A percentile compares a stretch with the other conserved stretches of the same genome.
Conservation (phyloP, 169 alveolate genomes). For the Blepharisma undulans region DNA sequence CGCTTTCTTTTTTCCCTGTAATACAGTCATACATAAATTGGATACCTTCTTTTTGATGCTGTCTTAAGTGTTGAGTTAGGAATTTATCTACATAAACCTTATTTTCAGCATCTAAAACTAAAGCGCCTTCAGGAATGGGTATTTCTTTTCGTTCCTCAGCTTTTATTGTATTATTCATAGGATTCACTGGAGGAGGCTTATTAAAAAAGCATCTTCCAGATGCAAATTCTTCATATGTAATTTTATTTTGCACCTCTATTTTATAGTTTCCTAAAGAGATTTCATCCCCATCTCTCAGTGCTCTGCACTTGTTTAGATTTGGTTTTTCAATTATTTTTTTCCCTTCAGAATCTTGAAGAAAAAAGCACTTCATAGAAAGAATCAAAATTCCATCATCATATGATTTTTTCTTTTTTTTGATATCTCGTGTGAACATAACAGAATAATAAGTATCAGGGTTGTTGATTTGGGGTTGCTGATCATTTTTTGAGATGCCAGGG, state of each 20-base stretch:
- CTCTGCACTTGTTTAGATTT: background rate
- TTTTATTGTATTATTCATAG: background rate
- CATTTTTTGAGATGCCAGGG: background rate
- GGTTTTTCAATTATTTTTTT: background rate
- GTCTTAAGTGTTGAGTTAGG: constrained; percentile 26
- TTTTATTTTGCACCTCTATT: background rate
- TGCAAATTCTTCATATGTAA: background rate
- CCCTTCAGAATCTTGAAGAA: background rate
- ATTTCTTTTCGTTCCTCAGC: background rate
- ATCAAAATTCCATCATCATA: constrained; percentile 28
- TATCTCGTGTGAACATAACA: background rate
- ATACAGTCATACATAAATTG: constrained; percentile 55
- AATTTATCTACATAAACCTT: constrained; percentile 35
- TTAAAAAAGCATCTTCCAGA: constrained; percentile 9
- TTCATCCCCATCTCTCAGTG: background rate
- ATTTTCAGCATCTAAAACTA: constrained; percentile 6
- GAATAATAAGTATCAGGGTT: background rate
- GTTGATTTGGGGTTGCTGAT: background rate
- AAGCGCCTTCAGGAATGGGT: constrained; percentile 20
- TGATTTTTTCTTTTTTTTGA: background rate
- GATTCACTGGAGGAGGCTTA: background rate
- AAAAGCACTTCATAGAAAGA: background rate
- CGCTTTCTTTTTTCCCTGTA: constrained; percentile 31
- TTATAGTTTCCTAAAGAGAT: background rate
- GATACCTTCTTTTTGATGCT: constrained; percentile 47